These are phyloP conservation scores for Fraxinus pennsylvanica DNA, from an alignment of 257 asterid genomes.

Conservation along the genomic window DNA sequence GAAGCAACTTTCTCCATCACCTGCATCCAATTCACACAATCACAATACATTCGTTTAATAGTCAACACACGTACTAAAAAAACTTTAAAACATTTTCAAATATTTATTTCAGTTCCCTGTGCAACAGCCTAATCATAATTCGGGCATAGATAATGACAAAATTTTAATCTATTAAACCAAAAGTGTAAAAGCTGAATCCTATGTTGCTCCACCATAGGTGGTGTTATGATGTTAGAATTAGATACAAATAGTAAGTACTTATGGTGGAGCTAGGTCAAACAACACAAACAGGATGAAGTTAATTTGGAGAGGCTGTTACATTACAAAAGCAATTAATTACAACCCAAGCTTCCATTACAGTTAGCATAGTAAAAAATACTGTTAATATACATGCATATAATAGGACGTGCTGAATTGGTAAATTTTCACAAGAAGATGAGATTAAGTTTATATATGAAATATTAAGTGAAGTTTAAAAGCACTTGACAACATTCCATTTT, in stretches of 20 bases:
- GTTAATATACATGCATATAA: background rate
- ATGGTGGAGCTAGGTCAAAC: background rate
- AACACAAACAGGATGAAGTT: background rate
- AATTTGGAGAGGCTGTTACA: background rate
- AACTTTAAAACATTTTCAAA: too few species aligned
- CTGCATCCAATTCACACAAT: slow-evolving; percentile 56
- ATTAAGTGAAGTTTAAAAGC: background rate
- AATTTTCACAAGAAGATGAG: background rate
- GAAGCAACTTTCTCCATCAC: slow-evolving; percentile 99
- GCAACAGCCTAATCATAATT: slow-evolving; percentile 14
- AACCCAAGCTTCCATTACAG: background rate
- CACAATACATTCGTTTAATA: background rate
- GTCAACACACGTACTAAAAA: too few species aligned
- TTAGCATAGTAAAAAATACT: background rate
- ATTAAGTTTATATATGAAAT: background rate
- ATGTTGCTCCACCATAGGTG: background rate
- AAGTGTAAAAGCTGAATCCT: background rate
- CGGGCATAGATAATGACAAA: slow-evolving; percentile 28
- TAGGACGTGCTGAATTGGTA: background rate
- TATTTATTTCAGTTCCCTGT: background rate
- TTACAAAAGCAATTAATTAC: background rate
- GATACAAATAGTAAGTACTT: background rate
- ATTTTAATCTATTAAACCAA: slow-evolving; percentile 35
- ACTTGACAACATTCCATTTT: background rate
- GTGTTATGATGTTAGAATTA: background rate